A percentile compares a stretch with the other conserved stretches of the same genome.
Evolutionary conservation across 2,329 filamentous ascomycete genomes (phyloP).

Genomic region (Metarhizium anisopliae): DNA sequence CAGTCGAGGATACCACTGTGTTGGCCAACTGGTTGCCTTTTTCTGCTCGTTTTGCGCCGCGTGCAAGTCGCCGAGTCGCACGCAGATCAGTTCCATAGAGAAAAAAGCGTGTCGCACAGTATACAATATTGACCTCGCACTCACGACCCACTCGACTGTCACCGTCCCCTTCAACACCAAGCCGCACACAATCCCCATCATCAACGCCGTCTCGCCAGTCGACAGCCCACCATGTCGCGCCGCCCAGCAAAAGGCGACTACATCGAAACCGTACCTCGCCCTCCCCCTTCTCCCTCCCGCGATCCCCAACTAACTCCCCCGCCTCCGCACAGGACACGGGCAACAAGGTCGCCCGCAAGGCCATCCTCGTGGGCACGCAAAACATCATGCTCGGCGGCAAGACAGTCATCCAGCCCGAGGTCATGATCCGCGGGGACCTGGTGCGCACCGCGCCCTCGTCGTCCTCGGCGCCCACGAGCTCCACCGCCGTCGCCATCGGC

Average conservation of each 20-base stretch:
- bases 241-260: constrained; percentile 82
- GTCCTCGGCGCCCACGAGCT: constrained; percentile 36
- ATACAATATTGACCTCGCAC: no score
- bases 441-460: constrained; percentile 44
- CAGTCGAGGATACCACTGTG: no score
- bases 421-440: constrained; percentile 87
- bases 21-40: no score
- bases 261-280: constrained; percentile 71
- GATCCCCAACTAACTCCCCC: constrained; percentile 1
- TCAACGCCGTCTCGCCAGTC: not conserved
- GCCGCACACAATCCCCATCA: not conserved
- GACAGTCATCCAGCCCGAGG: constrained; percentile 91
- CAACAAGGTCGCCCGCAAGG: constrained; percentile 94
- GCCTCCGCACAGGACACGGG: constrained; percentile 70
- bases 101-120: no score
- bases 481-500: constrained; percentile 74
- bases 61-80: no score
- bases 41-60: no score
- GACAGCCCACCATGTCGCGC: constrained; percentile 52
- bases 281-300: not conserved
- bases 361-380: constrained; percentile 85
- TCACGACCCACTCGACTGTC: no score
- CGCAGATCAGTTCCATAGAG: no score
- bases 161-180: no score
- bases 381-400: constrained; percentile 97